A percentile compares a stretch with the other conserved stretches of the same genome.
These are phyloP conservation scores for Colletotrichum sp. DNA, from an alignment of 2,329 filamentous ascomycete genomes.

Conservation along the genomic window DNA sequence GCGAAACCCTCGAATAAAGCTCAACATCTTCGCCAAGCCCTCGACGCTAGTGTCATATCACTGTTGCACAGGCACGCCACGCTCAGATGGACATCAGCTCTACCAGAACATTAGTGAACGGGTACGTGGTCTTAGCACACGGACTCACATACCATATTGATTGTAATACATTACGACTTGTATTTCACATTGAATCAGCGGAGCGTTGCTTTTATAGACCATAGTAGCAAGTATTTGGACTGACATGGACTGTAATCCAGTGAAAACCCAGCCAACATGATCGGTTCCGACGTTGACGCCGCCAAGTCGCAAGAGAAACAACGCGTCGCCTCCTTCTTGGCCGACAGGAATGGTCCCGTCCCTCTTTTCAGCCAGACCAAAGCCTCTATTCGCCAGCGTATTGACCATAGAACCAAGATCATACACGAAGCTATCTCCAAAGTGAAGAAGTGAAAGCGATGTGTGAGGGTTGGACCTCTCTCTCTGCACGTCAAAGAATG, in stretches of 20 bases:
- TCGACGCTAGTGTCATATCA: not conserved
- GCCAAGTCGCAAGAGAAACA: not conserved
- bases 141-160: not conserved
- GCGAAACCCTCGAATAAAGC: not conserved
- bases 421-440: not conserved
- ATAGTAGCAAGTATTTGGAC: not conserved
- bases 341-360: not conserved
- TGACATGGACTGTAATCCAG: not conserved
- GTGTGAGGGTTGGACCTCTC: not conserved
- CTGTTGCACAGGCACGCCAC: not conserved
- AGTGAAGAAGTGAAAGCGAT: not conserved
- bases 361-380: not conserved
- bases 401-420: not conserved
- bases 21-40: not conserved
- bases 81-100: not conserved
- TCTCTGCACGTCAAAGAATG: not conserved
- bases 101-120: not conserved
- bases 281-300: not conserved
- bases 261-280: not conserved
- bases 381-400: not conserved
- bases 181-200: not conserved
- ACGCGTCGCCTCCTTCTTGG: not conserved
- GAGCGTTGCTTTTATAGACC: not conserved
- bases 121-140: not conserved
- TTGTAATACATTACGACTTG: not conserved